Base-by-base conservation (phyloP, 306 rosid genomes). In the Arachis stenosperma region DNA sequence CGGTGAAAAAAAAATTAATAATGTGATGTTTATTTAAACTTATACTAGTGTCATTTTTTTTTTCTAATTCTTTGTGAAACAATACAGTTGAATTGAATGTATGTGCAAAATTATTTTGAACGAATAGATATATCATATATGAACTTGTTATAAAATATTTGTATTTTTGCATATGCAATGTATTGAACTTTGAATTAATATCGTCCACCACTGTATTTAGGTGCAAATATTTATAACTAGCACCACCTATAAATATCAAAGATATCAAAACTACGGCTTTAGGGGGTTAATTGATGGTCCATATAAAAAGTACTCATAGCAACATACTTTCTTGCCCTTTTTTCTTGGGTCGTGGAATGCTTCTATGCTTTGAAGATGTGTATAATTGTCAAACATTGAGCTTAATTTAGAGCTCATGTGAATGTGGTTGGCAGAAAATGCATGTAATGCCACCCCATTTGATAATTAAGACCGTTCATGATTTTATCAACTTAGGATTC, bases 211-310 rank as follows among this genome's bases (percentile, higher is more conserved):
- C 17, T 48, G 41, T 65, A 65, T 65, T 42, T 7, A 12, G 11
- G 30, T 30, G 6, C 6, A 48, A 12, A 43, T 8, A 27, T 48
- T 67, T 68, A 9, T 14, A 42, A 6, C 17, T 53, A 40, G 17
- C 43, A 9, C 63, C 27, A 14, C 42, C 63, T 30, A 14, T 52
- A 14, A 5, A 10, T 10, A 48, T 48, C 65, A 36, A 36, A 60
- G 17, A 36, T 53, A 7, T 1, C 11, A 14, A n/a, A 37, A 58
- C 43, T 42, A 42, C 42, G 52, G 62, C 7, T 30, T 41, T 54
- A 2, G 37, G 27, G 27, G 17, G 37, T 36, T 40, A 54, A 54
- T 70, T 68, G 33, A 37, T 46, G 50, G 76, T 78, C 77, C 75
- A 29, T 14, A n/a, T 13, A 9, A 52, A 52, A 69, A 69, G 65